These are phyloP conservation scores for Penicillium ucsense DNA, from an alignment of 495 filamentous ascomycete genomes.

Conservation along the genomic window DNA sequence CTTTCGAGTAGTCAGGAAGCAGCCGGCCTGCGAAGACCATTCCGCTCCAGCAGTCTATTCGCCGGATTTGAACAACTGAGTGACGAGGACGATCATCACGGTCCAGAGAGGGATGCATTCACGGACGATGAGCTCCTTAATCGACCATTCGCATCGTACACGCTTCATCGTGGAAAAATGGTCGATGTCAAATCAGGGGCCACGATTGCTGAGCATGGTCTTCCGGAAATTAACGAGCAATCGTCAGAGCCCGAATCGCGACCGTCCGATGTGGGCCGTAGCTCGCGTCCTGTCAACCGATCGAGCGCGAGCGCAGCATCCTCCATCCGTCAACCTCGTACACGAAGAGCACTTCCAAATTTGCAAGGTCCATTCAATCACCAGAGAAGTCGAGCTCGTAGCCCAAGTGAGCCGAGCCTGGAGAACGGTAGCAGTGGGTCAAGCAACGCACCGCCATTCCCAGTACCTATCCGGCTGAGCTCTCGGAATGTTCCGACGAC, in stretches of 20 bases:
- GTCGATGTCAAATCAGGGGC: conserved; percentile 27
- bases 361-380: conserved; percentile 68
- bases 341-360: conserved; percentile 60
- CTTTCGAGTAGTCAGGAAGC: conserved; percentile 45
- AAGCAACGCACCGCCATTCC: conserved; percentile 61
- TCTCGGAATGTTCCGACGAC: conserved; percentile 67
- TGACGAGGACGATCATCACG: conserved; percentile 34
- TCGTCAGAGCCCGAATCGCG: conserved; percentile 23
- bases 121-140: conserved; percentile 37
- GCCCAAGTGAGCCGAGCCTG: conserved; percentile 61
- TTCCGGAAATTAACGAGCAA: conserved; percentile 35
- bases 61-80: conserved; percentile 65
- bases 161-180: conserved; percentile 31
- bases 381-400: conserved; percentile 52
- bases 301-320: conserved; percentile 7
- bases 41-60: conserved; percentile 74
- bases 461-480: conserved; percentile 81
- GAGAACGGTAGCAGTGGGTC: conserved; percentile 38
- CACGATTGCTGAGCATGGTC: conserved; percentile 24
- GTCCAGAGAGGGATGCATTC: conserved; percentile 37
- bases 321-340: conserved; percentile 39
- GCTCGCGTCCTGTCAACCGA: conserved; percentile 14
- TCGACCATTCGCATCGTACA: conserved; percentile 36
- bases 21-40: conserved; percentile 53
- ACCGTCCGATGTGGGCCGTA: conserved; percentile 13